Base-by-base conservation (phyloP, 768 basidiomycete genomes). In the Hygrocybe punicea region DNA sequence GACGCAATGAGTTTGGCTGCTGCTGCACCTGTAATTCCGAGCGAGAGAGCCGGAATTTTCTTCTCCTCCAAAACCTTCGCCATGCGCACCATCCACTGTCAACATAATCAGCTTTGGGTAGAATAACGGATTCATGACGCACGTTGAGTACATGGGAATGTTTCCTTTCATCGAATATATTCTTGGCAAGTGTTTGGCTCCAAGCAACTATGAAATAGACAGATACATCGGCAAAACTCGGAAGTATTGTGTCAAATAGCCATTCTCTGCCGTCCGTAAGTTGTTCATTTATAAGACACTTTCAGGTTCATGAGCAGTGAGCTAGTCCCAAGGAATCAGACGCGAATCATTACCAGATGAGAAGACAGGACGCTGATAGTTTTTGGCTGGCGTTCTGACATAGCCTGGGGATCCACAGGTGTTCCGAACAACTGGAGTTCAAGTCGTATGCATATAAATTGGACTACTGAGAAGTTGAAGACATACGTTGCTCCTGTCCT, bases 231-330 rank as follows among this genome's bases (percentile, higher is more conserved):
- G 77, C 80, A 21, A 83, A 67, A 40, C 79, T 74, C 8, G 84
- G 82, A 0, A 69, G 56, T 55, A 77, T 77, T 1, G 84, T 83
- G 59, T 83, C 75, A 56, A 84, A 77, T 8, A 84, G 70, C 82
- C 83, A 86, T 62, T 80, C 76, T 2, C 84, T 74, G 21, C 74
- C 79, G 63, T 84, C 82, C 14, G 69, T 65, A 25, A 85, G 70
- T 64, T 84, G 75, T 56, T 73, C 68, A 57, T 74, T 74, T n/a
- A 75, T 25, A 7, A 75, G 21, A n/a, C 29, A 29, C 29, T 29
- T 47, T 23, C 57, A 14, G 65, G 61, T 72, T 74, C 58, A 33
- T 36, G 51, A 51, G 35, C 34, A 44, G 44, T 45, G 16, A 45
- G 39, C n/a, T 40, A 46, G 14, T 19, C 11, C 36, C n/a, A 25